Evolutionary conservation across 179 eudicot species (phyloP).

Genomic region (Vitellaria paradoxa): DNA sequence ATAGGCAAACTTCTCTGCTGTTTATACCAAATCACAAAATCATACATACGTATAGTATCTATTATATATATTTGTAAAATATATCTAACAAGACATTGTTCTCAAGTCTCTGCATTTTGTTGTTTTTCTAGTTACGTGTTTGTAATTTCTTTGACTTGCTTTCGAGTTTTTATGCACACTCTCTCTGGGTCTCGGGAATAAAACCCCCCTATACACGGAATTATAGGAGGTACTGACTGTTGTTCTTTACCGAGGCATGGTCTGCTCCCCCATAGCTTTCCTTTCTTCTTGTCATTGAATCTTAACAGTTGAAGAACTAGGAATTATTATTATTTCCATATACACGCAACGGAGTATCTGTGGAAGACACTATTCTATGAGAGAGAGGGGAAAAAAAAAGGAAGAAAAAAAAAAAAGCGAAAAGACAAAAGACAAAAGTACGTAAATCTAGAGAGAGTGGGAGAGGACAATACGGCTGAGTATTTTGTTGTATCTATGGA

Average conservation of each 20-base stretch:
- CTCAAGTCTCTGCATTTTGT: background rate
- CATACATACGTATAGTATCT: background rate
- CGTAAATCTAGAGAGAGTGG: background rate
- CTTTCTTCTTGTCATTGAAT: background rate
- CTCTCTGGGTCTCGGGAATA: background rate
- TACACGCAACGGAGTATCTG: background rate
- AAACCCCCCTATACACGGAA: constrained; percentile 11
- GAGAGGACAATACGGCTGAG: no score
- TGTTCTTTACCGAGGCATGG: constrained; percentile 12
- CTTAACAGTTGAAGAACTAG: background rate
- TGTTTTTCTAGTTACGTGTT: background rate
- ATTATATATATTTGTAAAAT: no score
- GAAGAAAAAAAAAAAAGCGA: background rate
- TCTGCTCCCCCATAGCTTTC: background rate
- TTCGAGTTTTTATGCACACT: background rate
- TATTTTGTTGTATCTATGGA: no score
- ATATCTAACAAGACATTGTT: no score
- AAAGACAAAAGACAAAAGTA: no score
- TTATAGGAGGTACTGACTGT: constrained; percentile 3
- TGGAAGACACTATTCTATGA: no score
- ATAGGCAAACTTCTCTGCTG: background rate
- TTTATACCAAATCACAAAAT: background rate
- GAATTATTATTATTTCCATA: background rate
- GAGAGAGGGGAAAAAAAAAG: no score
- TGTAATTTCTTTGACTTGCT: no score